Evolutionary conservation across 2,329 filamentous ascomycete species (phyloP).

Genomic region (Fusarium mundagurra): DNA sequence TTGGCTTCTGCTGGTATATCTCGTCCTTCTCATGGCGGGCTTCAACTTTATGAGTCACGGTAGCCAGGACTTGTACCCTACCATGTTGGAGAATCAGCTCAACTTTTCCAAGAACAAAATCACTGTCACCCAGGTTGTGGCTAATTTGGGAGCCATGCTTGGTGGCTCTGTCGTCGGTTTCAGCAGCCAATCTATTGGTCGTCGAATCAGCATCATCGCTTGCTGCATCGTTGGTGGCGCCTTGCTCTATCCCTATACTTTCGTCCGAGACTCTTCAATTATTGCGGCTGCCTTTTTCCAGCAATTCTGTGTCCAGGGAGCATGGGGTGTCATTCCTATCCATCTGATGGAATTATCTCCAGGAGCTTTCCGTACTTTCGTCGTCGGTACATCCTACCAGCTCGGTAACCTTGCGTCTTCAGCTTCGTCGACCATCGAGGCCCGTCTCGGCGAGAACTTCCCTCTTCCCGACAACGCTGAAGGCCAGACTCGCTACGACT

Average conservation of each 20-base stretch:
- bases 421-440: conserved; percentile 78
- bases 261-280: conserved; percentile 67
- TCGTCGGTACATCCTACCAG: conserved; percentile 79
- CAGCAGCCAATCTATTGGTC: conserved; percentile 74
- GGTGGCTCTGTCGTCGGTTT: conserved; percentile 76
- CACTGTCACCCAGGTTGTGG: conserved; percentile 77
- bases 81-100: conserved; percentile 67
- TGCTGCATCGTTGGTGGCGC: conserved; percentile 75
- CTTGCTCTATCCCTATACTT: conserved; percentile 85
- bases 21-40: conserved; percentile 87
- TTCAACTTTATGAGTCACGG: conserved; percentile 94
- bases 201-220: conserved; percentile 73
- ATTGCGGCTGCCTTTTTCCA: conserved; percentile 87
- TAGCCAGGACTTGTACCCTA: conserved; percentile 71
- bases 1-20: conserved; percentile 82
- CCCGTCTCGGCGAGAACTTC: conserved; percentile 78
- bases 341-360: conserved; percentile 82
- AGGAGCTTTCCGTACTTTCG: conserved; percentile 76
- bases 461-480: conserved; percentile 68
- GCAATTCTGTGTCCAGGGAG: conserved; percentile 81
- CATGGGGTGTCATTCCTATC: conserved; percentile 80
- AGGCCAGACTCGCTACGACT: conserved; percentile 69
- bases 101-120: conserved; percentile 63
- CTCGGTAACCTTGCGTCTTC: conserved; percentile 79
- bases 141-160: conserved; percentile 75